A percentile compares a stretch with the other conserved stretches of the same genome.
phyloP scores from a whole-genome alignment of 768 basidiomycete genomes.

The Suillus lakei region DNA sequence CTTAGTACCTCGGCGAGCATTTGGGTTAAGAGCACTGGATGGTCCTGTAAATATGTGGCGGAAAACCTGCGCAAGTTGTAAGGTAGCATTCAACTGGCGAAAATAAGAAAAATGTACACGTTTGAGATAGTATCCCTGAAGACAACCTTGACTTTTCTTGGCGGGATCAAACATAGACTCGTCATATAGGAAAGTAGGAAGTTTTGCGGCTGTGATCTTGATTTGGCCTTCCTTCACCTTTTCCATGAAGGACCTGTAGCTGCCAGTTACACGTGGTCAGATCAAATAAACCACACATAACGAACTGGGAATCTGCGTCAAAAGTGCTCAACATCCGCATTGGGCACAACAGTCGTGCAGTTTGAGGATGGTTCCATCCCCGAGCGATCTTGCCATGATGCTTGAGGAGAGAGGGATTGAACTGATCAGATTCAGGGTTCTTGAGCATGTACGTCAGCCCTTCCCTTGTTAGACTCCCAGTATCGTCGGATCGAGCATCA shows the following conservation, averaged over 20 bases:
- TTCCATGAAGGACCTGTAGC: conserved; percentile 4
- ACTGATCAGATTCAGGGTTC: background rate
- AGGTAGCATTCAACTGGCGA: background rate
- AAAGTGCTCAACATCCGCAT: background rate
- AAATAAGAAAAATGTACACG: background rate
- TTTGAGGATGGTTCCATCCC: conserved; percentile 3
- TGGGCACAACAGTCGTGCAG: conserved; percentile 6
- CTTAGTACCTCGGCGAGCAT: background rate
- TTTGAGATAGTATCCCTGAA: background rate
- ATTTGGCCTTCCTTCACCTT: background rate
- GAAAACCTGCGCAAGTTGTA: background rate
- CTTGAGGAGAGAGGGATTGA: background rate
- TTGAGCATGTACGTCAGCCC: conserved; percentile 7
- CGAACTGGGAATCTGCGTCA: conserved; percentile 7
- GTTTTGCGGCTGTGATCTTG: background rate
- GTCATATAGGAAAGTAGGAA: conserved; percentile 5
- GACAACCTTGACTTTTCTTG: conserved; percentile 1
- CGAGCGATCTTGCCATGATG: background rate
- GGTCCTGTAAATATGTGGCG: conserved; percentile 10
- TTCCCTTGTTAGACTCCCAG: background rate
- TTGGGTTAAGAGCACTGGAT: background rate
- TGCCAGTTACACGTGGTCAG: too few relatives aligned
- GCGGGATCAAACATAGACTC: conserved; percentile 1
- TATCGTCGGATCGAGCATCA: conserved; percentile 1
- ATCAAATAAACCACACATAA: background rate